A percentile compares a stretch with the other conserved stretches of the same genome.
These are phyloP conservation scores for Cenchrus fungigraminus DNA, from an alignment of 176 grass and related monocot species.

Conservation along the genomic window DNA sequence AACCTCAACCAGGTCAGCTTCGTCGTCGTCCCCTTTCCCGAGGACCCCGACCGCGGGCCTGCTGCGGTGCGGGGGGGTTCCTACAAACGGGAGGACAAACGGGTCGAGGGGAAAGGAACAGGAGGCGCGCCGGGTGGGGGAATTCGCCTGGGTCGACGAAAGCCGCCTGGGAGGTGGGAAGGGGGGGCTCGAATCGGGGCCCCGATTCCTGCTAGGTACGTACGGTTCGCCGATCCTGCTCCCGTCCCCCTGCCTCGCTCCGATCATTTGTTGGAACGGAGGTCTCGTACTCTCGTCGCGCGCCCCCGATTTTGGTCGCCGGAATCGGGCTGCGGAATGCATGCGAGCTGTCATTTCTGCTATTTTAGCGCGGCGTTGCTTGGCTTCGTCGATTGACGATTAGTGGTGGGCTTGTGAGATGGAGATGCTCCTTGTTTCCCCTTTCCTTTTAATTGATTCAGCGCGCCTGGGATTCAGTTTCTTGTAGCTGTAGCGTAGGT, in stretches of 20 bases:
- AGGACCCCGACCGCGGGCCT: slow-evolving; percentile 25
- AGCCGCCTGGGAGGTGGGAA: neutral
- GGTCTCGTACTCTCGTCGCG: too few relatives aligned
- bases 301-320: too few relatives aligned
- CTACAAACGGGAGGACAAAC: slow-evolving; percentile 24
- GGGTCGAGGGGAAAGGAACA: neutral
- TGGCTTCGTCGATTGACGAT: neutral
- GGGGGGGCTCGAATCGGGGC: neutral
- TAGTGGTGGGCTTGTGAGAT: neutral
- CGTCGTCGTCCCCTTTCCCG: neutral
- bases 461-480: neutral
- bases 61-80: neutral
- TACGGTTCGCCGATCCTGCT: neutral
- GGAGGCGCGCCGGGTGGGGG: neutral
- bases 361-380: neutral
- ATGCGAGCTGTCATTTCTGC: too few relatives aligned
- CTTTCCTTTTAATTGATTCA: too few relatives aligned
- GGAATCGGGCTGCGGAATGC: too few relatives aligned
- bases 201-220: slow-evolving; percentile 5
- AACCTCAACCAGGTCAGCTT: neutral
- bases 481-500: neutral
- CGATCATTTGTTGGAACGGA: neutral
- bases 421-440: neutral
- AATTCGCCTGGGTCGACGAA: too few relatives aligned
- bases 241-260: neutral